phyloP scores from a whole-genome alignment of 2,329 filamentous ascomycete species.

The Monascus ruber region DNA sequence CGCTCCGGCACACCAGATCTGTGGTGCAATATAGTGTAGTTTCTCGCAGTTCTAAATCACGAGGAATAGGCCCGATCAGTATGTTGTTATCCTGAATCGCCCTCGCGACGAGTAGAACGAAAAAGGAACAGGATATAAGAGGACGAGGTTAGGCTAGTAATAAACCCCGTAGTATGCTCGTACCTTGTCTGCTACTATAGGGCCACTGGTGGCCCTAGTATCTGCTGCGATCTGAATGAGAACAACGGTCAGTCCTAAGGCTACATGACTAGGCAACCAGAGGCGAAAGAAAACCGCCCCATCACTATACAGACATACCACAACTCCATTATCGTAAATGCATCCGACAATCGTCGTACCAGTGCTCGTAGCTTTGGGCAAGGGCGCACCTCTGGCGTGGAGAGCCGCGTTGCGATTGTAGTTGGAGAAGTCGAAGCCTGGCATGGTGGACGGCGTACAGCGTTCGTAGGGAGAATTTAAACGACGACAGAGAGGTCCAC shows the following conservation, averaged over 20 bases:
- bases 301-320: slow-evolving; percentile 44
- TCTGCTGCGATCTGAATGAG: slow-evolving; percentile 76
- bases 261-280: background rate
- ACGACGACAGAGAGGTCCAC: slow-evolving; percentile 4
- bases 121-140: too few species aligned
- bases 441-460: slow-evolving; percentile 52
- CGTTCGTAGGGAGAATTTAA: too few species aligned
- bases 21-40: slow-evolving; percentile 94
- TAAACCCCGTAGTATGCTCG: slow-evolving; percentile 3
- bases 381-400: slow-evolving; percentile 82
- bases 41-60: slow-evolving; percentile 82
- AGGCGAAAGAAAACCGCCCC: background rate
- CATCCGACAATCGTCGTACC: slow-evolving; percentile 98
- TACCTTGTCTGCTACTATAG: slow-evolving; percentile 97
- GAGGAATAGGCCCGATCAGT: too few species aligned
- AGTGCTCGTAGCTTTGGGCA: slow-evolving; percentile 96
- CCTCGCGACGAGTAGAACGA: too few species aligned
- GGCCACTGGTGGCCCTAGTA: slow-evolving; percentile 90
- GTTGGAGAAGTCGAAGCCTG: slow-evolving; percentile 98
- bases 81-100: too few species aligned
- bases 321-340: slow-evolving; percentile 90
- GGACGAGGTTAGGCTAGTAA: background rate
- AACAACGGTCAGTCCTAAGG: slow-evolving; percentile 7
- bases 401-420: slow-evolving; percentile 98
- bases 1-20: slow-evolving; percentile 98